Evolutionary conservation across 2,329 filamentous ascomycete species (phyloP).

Genomic region (Talaromyces sp.): DNA sequence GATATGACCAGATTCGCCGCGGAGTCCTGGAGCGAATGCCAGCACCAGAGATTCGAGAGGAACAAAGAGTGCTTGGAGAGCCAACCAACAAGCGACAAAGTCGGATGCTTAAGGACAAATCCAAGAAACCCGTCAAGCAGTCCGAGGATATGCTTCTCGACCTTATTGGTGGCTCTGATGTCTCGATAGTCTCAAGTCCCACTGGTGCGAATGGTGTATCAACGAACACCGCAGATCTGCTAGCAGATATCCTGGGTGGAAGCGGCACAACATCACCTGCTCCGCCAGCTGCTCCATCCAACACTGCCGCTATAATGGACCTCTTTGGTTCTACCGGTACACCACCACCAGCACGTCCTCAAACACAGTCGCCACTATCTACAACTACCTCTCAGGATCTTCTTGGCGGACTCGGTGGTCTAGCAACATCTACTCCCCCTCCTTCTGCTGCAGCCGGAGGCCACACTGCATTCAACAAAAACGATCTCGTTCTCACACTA

Average conservation of each 20-base stretch:
- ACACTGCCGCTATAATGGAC: conserved; percentile 80
- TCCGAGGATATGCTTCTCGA: conserved; percentile 89
- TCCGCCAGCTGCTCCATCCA: conserved; percentile 49
- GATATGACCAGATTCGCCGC: conserved; percentile 77
- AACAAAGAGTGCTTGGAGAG: conserved; percentile 84
- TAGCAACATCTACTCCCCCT: conserved; percentile 21
- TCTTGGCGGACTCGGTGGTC: conserved; percentile 43
- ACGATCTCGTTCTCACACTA: conserved; percentile 76
- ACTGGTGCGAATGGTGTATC: conserved; percentile 53
- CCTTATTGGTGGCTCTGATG: conserved; percentile 78
- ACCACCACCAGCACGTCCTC: conserved; percentile 48
- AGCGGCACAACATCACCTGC: conserved; percentile 49
- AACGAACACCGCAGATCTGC: conserved; percentile 76
- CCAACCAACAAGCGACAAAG: conserved; percentile 65
- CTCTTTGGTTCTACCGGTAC: conserved; percentile 63
- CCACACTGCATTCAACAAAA: conserved; percentile 78
- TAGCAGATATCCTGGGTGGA: conserved; percentile 84
- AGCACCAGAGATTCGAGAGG: conserved; percentile 91
- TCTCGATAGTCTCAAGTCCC: conserved; percentile 53
- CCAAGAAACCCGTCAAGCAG: conserved; percentile 72
- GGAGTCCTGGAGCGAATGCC: conserved; percentile 98
- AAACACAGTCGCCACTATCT: conserved; percentile 41
- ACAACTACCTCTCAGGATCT: conserved; percentile 29
- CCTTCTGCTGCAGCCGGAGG: conserved; percentile 51
- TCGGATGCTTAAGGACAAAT: conserved; percentile 66